A percentile compares a stretch with the other conserved stretches of the same genome.
These are phyloP conservation scores for Aureobasidium vineae DNA, from an alignment of 2,329 filamentous ascomycete genomes.

Conservation along the genomic window DNA sequence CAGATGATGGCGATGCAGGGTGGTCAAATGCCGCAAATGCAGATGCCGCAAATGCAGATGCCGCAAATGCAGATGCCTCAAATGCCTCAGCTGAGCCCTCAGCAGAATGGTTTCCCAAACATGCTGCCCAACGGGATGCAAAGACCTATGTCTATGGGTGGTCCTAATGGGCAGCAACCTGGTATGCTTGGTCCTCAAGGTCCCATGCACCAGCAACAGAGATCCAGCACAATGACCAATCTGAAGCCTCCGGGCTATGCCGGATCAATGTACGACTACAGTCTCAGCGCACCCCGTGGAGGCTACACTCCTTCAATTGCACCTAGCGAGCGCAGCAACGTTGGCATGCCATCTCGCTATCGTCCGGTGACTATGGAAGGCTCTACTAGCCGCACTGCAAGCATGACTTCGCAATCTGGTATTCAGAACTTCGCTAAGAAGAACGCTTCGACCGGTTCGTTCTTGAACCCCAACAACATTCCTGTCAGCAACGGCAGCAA, in stretches of 20 bases:
- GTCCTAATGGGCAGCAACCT: conserved; percentile 51
- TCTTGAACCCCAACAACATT: conserved; percentile 38
- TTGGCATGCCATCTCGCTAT: conserved; percentile 86
- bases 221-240: conserved; percentile 35
- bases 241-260: conserved; percentile 35
- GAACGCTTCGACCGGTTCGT: conserved; percentile 28
- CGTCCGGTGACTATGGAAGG: conserved; percentile 66
- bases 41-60: conserved; percentile 30
- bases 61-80: conserved; percentile 29
- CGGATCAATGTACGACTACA: conserved; percentile 41
- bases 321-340: conserved; percentile 90
- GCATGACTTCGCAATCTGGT: conserved; percentile 35
- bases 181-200: conserved; percentile 66
- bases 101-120: conserved; percentile 22
- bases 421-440: conserved; percentile 12
- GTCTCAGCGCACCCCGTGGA: conserved; percentile 42
- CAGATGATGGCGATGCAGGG: conserved; percentile 42
- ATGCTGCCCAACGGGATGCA: conserved; percentile 16
- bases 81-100: conserved; percentile 27
- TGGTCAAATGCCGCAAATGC: conserved; percentile 31
- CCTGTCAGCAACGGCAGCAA: conserved; percentile 24
- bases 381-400: conserved; percentile 40
- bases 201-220: conserved; percentile 36
- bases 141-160: conserved; percentile 45
- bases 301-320: conserved; percentile 89